Base-by-base conservation (phyloP, 1,139 yeast genomes). In the Diutina neorugosa region DNA sequence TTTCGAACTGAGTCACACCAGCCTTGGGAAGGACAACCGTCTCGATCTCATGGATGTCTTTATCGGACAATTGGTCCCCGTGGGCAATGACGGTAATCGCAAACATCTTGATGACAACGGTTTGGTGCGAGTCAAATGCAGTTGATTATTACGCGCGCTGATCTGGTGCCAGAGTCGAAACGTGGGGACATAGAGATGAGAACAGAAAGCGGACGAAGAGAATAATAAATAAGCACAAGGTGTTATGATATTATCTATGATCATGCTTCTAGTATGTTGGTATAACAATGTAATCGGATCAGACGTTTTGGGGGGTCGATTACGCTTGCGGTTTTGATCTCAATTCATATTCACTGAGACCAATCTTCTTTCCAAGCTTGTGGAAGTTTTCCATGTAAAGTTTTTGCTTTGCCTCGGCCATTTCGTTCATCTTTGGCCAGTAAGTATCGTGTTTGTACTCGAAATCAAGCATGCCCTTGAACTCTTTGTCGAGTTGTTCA, bases 401-500 rank as follows among this genome's bases (percentile, higher is more conserved):
- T 19, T 63, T 61, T 54, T 68, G 69, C 61, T 71, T 74, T 41
- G 57, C 60, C 44, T 70, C 73, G 9, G 75, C 74, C 55, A 74
- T 67, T 52, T 65, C 64, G 55, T 70, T 66, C 75, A 75, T 70
- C 52, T 64, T 68, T 1, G 69, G 65, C 79, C 79, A 75, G 61
- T 74, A 75, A 31, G 67, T 65, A 4, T 64, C 68, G 57, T 75
- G 80, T 37, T 66, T 63, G 56, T 75, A 75, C 52, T 72, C 76
- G 56, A 74, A 74, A 58, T 74, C 66, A 65, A 59, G 68, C 67
- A 52, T 57, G 4, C 80, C 80, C 27, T 72, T 71, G 58, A 74
- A 74, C 56, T 75, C 79, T 59, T 70, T 70, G 58, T 75, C 79
- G 55, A 75, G 66, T 60, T 74, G 79, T 54, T 70, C 73, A 42